Base-by-base conservation (phyloP, 306 rosid genomes). In the Senna tora region DNA sequence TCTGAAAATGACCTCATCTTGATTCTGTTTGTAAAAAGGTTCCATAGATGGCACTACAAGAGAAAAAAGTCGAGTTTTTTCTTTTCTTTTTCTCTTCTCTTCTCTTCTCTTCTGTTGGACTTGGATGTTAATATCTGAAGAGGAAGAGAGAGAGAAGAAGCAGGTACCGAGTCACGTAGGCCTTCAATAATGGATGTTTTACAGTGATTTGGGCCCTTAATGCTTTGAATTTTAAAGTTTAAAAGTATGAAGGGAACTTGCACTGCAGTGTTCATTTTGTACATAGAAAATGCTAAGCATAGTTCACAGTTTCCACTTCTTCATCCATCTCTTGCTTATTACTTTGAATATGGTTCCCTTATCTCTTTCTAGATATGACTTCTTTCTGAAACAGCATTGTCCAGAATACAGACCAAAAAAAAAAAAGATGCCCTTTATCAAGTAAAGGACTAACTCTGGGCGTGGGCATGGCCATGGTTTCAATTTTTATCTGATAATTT, bases 281-380 rank as follows among this genome's bases (percentile, higher is more conserved):
- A 67, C 36, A 71, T 73, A 80, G 69, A 58, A 46, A 71, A 75
- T 59, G 65, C 62, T 42, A 64, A 47, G 47, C 17, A 22, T 58
- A 56, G 36, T 70, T 53, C 56, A 42, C n/a, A 17, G 14, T 58
- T 21, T 76, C 41, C 43, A 38, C 74, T 69, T 28, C 3, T 54
- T 70, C 47, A 7, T 42, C 22, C 46, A 17, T 68, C 21, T 32
- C 45, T 56, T 45, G 32, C 11, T 45, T n/a, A 39, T 9, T 11
- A 25, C 69, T 25, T 32, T n/a, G 72, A 54, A 33, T 65, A 5
- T 51, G 67, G 54, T 14, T 34, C 9, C 62, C 72, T 70, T 70
- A 70, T 78, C 78, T 66, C 30, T 25, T 71, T 55, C 33, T 75
- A 73, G 86, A 66, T 67, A 32, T 25, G 41, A 21, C 71, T 10